Evolutionary conservation across 768 basidiomycete species (phyloP), one percentile per base, ranked within the genome.

Genomic region (Amanita rubescens): DNA sequence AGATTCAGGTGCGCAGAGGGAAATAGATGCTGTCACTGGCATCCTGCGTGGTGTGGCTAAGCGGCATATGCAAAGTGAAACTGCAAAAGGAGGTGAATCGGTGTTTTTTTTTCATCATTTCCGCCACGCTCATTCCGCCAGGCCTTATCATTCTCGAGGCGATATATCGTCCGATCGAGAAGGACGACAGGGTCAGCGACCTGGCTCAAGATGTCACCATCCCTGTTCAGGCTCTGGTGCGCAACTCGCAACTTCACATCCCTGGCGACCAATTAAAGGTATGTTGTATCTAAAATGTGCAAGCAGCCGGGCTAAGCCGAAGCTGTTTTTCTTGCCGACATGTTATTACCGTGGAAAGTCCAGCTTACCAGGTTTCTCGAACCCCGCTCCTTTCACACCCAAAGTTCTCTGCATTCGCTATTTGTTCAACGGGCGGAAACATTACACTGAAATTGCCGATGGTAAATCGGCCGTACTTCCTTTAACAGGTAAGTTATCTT

Each of bases 321-420:
- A 33, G 22, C 45, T 54, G 39, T 34, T 33, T 42, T 34, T 33
- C 49, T 33, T 49, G 54, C 53, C 20, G 58, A 27, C 33, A 50
- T 53, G 49, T 53, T 37, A 25, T 52, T 59, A 30, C 57, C 53
- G 33, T 50, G 32, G 32, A 34, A 59, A 87, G 88, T 72, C 82
- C 55, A 78, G 81, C 24, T 73, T 95, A 37, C 84, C 90, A 62
- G 92, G 92, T n/a, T 93, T 96, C 72, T 84, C 80, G 63, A 92
- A 95, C 70, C 87, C 89, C 53, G 83, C 84, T 15, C 84, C 88
- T 12, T 81, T 81, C n/a, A 74, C 78, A 51, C 68, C 76, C 45
- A 94, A 94, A 71, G 71, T 72, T 5, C 70, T 94, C 49, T 75
- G 81, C 27, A 73, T 94, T 35, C 80, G 81, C 42, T 94, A 94